Base-by-base conservation (phyloP, 805 yeast genomes). In the Blastobotrys parvus region DNA sequence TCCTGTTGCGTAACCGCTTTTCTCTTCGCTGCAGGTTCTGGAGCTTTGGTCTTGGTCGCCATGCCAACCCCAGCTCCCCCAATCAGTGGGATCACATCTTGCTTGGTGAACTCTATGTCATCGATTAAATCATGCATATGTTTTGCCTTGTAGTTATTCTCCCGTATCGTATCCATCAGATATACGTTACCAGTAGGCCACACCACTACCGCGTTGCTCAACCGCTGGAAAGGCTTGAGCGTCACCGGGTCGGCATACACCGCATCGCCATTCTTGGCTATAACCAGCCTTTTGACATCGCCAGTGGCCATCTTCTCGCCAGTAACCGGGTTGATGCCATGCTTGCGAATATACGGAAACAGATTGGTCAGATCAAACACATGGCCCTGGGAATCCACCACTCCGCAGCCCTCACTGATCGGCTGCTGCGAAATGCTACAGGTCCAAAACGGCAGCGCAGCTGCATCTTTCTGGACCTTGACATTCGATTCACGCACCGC, bases 241-340 rank as follows among this genome's bases (percentile, higher is more conserved):
- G 60, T 59, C 17, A 62, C 62, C 3, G 66, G 66, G 47, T 62
- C 66, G 31, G 59, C 53, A 29, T 50, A 55, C 19, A 45, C 42
- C 21, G 53, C 57, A 4, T 56, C 56, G 4, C 44, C 49, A 33
- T 61, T 56, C 35, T 45, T 47, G 2, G 48, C 39, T 25, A 61
- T 47, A 15, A 49, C 43, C 36, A 62, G 48, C 39, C 54, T 46
- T 15, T 57, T 47, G 32, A 62, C 46, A 21, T 47, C 53, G 15
- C 37, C 21, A 7, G 11, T 16, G n/a, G 37, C 33, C 41, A 60
- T 31, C 4, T 50, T 44, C 37, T 54, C 59, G 4, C 59, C 58
- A 2, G 54, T 60, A 3, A 61, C 59, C 7, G 65, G 65, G 46
- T 58, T 52, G 20, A 45, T 52, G 1, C 48, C 41, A 29, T 51